Evolutionary conservation across 345 rosid species (phyloP).

Genomic region (Ceriops tagal): DNA sequence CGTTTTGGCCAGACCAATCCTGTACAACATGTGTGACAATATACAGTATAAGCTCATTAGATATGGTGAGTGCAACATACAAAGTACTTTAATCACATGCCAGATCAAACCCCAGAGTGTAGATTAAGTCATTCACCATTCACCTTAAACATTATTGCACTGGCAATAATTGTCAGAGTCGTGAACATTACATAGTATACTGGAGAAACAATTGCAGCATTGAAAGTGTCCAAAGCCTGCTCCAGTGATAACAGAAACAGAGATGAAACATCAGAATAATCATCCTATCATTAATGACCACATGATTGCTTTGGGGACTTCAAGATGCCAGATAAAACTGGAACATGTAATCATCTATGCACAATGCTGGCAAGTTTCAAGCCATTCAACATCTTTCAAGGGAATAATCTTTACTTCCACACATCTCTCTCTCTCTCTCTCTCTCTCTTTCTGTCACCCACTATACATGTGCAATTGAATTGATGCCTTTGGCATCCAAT

Average conservation of each 20-base stretch:
- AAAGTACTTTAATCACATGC: background rate
- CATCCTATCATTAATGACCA: no score
- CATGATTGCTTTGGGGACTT: no score
- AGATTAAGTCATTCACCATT: conserved; percentile 14
- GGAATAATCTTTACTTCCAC: no score
- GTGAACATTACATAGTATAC: conserved; percentile 93
- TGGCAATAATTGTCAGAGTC: conserved; percentile 76
- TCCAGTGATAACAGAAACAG: background rate
- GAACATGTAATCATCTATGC: no score
- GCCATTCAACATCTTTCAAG: no score
- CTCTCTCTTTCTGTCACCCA: no score
- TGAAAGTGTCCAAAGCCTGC: conserved; percentile 84
- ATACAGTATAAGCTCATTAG: background rate
- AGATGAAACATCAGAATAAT: background rate
- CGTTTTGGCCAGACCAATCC: conserved; percentile 90
- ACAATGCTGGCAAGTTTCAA: no score
- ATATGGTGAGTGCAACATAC: background rate
- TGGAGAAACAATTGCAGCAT: conserved; percentile 84
- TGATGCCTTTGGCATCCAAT: no score
- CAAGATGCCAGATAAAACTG: no score
- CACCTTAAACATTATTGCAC: conserved; percentile 89
- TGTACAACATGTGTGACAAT: conserved; percentile 23
- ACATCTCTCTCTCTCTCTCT: no score
- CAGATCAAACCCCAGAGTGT: conserved; percentile 6
- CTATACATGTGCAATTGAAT: no score